Percentiles rank a stretch among this genome's conserved stretches.
phyloP scores from a whole-genome alignment of 2,329 filamentous ascomycete species.

The Trichoderma koningii region DNA sequence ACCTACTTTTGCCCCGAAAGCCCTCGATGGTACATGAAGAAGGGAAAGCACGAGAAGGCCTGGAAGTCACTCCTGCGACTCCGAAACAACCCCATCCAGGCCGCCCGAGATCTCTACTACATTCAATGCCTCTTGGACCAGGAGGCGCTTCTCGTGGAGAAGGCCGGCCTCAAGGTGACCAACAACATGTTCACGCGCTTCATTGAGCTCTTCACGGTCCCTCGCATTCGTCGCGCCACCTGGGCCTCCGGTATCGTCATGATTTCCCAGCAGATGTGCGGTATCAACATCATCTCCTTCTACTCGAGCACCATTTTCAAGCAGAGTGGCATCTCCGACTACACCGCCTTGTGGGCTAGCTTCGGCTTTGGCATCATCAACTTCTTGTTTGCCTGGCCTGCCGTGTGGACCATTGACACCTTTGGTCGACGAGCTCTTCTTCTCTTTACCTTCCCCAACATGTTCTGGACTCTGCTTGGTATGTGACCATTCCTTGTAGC shows the following conservation, averaged over 20 bases:
- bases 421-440: conserved; percentile 62
- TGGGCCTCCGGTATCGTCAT: conserved; percentile 69
- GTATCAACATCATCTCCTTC: conserved; percentile 55
- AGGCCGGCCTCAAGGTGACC: conserved; percentile 40
- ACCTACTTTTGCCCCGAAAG: conserved; percentile 66
- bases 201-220: conserved; percentile 59
- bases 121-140: conserved; percentile 49
- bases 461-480: conserved; percentile 60
- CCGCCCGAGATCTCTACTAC: conserved; percentile 64
- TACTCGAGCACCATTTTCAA: conserved; percentile 52
- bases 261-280: conserved; percentile 65
- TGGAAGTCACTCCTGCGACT: conserved; percentile 58
- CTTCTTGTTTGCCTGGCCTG: conserved; percentile 64
- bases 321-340: conserved; percentile 44
- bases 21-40: conserved; percentile 67
- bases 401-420: conserved; percentile 65
- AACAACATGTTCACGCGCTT: conserved; percentile 55
- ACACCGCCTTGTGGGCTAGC: conserved; percentile 45
- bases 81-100: conserved; percentile 60
- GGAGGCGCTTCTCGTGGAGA: conserved; percentile 35
- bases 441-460: conserved; percentile 65
- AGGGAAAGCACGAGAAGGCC: conserved; percentile 55
- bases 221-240: conserved; percentile 62
- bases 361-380: conserved; percentile 57
- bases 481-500: background rate